Conservation (phyloP, 129 eudicot species). For the Kitagawia praeruptora region DNA sequence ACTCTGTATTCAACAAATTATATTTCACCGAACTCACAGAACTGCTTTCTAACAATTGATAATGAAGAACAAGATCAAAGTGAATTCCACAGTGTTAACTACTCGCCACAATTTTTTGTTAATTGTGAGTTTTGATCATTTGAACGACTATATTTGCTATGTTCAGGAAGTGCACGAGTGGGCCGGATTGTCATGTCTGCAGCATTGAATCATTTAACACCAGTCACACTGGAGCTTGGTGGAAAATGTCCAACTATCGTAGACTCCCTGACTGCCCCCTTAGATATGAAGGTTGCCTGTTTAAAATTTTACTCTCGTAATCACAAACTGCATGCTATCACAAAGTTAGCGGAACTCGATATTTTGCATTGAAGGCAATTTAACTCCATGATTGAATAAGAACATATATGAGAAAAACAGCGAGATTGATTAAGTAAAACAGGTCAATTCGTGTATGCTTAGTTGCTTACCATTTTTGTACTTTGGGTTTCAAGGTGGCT, state of each 20-base stretch:
- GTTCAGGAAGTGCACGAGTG: conserved; percentile 62
- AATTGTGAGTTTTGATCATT: neutral
- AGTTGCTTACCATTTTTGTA: neutral
- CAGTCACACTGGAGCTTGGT: conserved; percentile 87
- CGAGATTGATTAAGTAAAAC: neutral
- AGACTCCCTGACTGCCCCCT: conserved; percentile 43
- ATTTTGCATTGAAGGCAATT: neutral
- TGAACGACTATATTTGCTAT: neutral
- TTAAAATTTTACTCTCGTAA: neutral
- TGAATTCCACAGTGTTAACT: neutral
- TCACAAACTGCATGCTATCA: neutral
- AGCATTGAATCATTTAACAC: conserved; percentile 80
- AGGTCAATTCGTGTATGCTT: neutral
- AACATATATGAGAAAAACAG: neutral
- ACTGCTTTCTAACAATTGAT: neutral
- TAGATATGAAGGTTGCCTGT: conserved; percentile 58
- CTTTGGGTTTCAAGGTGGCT: conserved; percentile 51
- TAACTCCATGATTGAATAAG: neutral
- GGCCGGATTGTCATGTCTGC: conserved; percentile 75
- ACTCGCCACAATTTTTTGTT: neutral
- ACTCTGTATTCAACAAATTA: neutral
- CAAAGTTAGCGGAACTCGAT: neutral
- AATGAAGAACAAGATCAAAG: neutral
- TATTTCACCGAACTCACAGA: neutral
- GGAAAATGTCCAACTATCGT: conserved; percentile 84